phyloP scores from a whole-genome alignment of 768 basidiomycete genomes.

The Exsudoporus frostii region DNA sequence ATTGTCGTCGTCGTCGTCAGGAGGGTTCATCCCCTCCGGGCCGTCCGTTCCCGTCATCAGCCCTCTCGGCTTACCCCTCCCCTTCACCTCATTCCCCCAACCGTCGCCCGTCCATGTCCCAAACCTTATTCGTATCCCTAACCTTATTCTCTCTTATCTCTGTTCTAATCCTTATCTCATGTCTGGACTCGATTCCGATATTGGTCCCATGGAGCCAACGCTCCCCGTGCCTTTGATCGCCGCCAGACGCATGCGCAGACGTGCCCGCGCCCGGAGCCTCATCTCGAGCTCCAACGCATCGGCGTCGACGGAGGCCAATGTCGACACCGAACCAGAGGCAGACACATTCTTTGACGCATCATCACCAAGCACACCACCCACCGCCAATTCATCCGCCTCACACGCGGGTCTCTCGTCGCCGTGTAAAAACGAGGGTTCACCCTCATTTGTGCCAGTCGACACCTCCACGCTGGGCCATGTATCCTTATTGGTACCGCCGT shows the following conservation, averaged over 20 bases:
- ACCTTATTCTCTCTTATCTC: background rate
- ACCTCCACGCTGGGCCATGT: background rate
- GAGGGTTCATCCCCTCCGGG: background rate
- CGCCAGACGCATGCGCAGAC: slow-evolving; percentile 45
- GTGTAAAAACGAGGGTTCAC: background rate
- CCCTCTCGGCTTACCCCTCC: background rate
- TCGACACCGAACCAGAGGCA: background rate
- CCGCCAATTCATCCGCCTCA: background rate
- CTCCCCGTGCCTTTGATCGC: slow-evolving; percentile 36
- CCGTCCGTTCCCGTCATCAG: background rate
- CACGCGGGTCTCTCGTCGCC: background rate
- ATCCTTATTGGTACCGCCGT: background rate
- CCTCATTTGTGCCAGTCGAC: background rate
- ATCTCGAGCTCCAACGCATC: slow-evolving; percentile 34
- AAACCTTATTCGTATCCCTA: background rate
- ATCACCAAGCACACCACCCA: background rate
- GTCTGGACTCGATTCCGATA: background rate
- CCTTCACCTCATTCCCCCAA: background rate
- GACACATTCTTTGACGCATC: background rate
- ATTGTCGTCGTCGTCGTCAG: background rate
- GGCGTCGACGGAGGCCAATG: background rate
- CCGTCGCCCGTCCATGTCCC: background rate
- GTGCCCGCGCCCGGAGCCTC: slow-evolving; percentile 46
- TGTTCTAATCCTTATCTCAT: background rate
- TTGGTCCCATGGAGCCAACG: background rate